Evolutionary conservation across 2,329 filamentous ascomycete genomes (phyloP), one percentile per base, ranked within the genome.

Genomic region (Thelonectria blattea): DNA sequence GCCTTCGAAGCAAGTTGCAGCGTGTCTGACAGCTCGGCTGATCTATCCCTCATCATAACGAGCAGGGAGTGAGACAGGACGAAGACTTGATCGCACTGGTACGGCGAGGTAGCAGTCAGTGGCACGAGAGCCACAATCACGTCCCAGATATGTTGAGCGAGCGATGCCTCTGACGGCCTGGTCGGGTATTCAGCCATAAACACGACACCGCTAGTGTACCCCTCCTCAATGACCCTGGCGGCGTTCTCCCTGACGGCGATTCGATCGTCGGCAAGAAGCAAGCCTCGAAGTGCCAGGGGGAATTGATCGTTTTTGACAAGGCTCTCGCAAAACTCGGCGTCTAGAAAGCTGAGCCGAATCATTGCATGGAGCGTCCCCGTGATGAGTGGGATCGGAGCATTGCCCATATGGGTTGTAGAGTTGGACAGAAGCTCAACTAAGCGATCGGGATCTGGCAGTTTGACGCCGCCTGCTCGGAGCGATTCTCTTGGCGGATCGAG

Each of bases 1-100:
- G 66, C 49, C 20, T 70, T 64, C 27, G 70, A 56, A 9, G 76
- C 69, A 56, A 81, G 65, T 5, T 58, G 54, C 5, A 66, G 60
- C 2, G 76, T 65, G 15, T 75, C 58, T 4, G 75, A 65, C 5
- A 75, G 72, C 9, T 74, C 72, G n/a, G 69, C 62, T 15, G 59
- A 63, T 30, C 52, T 53, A 3, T 32, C 47, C 5, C 56, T 58
- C 30, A 83, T 67, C 34, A 72, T 75, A 51, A 72, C 69, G 34
- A 84, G 74, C 17, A 85, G 70, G 4, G 69, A 68, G 18, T 77
- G 71, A 32, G 78, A 74, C 17, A 84, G 64, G 3, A 65, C 64
- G 53, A 87, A 79, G 15, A 82, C 68, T 50, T 85, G 81, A 22
- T 79, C 75, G 57, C 81, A 82, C 22, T 77, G 75, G 24, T 56